Evolutionary conservation across 108 stramenopile species (phyloP), one percentile per base, ranked within the genome.

Genomic region (Nitzschia sp.): DNA sequence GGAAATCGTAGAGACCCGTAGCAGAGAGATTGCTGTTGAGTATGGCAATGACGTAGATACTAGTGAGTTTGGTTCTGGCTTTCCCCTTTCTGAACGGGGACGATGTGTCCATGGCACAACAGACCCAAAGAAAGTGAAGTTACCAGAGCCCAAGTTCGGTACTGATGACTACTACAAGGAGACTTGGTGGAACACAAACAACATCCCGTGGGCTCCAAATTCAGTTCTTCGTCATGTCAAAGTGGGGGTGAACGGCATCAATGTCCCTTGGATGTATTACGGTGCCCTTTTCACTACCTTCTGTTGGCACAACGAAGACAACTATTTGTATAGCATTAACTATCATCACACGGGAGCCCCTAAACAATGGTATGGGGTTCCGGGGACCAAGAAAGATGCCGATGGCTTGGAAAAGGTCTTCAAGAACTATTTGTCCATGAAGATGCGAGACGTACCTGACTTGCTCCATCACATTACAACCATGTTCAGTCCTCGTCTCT

Each of bases 301-400:
- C 77, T 95, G 94, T 64, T 99, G 97, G 97, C 99, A 99, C 85
- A 95, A 92, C 67, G 99, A 99, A 75, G 99, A 99, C 82, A 97
- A 99, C 76, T 97, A 97, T 76, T 82, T 99, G 51, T 97, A 97
- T 71, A 90, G 88, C 53, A 96, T 99, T 77, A 99, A 99, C 71
- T 98, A 98, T 79, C 92, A 95, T 67, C 97, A 98, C 85, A 77
- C 67, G 41, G 98, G 98, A 15, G 95, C 89, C 3, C 90, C 97
- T 17, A 99, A 99, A 78, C 94, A 93, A 73, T 99, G 98, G 98
- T 99, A 96, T 69, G 96, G 96, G 19, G 87, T 94, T 9, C 95
- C 96, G 8, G 96, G 96, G 0, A 82, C 86, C 60, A 65, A 86
- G 67, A 70, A 72, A 43, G 85, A 85, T 70, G 90, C 90, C 3